Evolutionary conservation across 495 filamentous ascomycete species (phyloP).

Genomic region (Hypomontagnella monticulosa): DNA sequence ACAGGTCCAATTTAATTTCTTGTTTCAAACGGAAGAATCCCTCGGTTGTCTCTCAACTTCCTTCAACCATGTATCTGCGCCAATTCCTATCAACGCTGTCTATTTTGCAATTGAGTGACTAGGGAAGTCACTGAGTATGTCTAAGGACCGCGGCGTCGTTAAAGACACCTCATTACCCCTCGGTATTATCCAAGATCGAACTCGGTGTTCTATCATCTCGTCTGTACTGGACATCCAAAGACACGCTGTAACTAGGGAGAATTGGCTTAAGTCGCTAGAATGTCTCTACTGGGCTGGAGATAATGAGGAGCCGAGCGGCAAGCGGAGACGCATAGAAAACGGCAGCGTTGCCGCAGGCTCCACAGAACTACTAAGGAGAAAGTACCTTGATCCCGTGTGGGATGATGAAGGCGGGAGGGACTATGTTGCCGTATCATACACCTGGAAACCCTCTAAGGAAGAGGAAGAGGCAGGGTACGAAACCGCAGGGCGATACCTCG

Average conservation of each 20-base stretch:
- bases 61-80: not conserved
- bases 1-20: not conserved
- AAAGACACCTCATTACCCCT: slow-evolving; percentile 45
- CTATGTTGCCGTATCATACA: slow-evolving; percentile 48
- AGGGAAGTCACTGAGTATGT: slow-evolving; percentile 38
- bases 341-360: slow-evolving; percentile 31
- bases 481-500: slow-evolving; percentile 21
- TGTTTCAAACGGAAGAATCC: slow-evolving; percentile 14
- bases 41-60: not conserved
- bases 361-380: slow-evolving; percentile 35
- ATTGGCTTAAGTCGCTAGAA: slow-evolving; percentile 44
- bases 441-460: slow-evolving; percentile 41
- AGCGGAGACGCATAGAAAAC: slow-evolving; percentile 38
- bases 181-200: slow-evolving; percentile 40
- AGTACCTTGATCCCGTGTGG: slow-evolving; percentile 31
- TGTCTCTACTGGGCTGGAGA: slow-evolving; percentile 40
- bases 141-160: slow-evolving; percentile 40
- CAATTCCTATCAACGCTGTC: slow-evolving; percentile 3
- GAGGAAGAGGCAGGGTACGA: slow-evolving; percentile 26
- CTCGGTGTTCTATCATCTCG: slow-evolving; percentile 32
- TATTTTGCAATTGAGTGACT: slow-evolving; percentile 10
- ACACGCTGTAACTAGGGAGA: slow-evolving; percentile 35
- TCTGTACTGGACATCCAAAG: slow-evolving; percentile 41
- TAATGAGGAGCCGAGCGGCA: slow-evolving; percentile 38
- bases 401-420: slow-evolving; percentile 26